These are phyloP conservation scores for Pecoramyces ruminantium DNA, from an alignment of 192 early-diverging fungal species.

Conservation along the genomic window DNA sequence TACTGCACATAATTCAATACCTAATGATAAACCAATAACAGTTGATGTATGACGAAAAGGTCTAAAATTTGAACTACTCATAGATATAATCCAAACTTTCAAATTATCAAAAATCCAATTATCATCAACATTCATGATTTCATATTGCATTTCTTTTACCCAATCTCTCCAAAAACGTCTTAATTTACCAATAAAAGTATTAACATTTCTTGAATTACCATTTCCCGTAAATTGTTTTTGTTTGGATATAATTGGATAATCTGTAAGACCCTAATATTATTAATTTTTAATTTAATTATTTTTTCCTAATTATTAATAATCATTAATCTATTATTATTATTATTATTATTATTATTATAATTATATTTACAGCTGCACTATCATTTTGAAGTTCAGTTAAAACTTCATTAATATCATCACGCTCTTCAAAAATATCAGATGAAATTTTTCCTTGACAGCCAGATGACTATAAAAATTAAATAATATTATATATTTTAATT, in stretches of 20 bases:
- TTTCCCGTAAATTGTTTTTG: conserved; percentile 1
- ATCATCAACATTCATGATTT: conserved; percentile 31
- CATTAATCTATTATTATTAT: not conserved
- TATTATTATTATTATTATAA: too few species aligned
- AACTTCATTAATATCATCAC: conserved; percentile 27
- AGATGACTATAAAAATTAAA: not conserved
- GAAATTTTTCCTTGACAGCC: not conserved
- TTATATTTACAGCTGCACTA: conserved; percentile 29
- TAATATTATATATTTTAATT: too few species aligned
- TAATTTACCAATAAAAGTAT: conserved; percentile 45
- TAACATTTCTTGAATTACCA: conserved; percentile 29
- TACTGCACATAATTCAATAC: conserved; percentile 46
- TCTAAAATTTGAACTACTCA: conserved; percentile 52
- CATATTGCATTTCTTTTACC: conserved; percentile 6
- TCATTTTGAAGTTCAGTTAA: conserved; percentile 39
- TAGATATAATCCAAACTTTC: conserved; percentile 16
- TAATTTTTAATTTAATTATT: not conserved
- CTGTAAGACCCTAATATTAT: conserved; percentile 17
- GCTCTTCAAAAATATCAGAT: conserved; percentile 19
- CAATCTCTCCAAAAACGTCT: conserved; percentile 45
- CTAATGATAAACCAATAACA: conserved; percentile 41
- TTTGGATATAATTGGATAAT: conserved; percentile 67
- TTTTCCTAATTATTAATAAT: not conserved
- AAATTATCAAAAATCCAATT: conserved; percentile 12
- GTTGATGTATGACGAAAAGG: conserved; percentile 86